Evolutionary conservation across 208 protist species (phyloP).

Genomic region (Leishmania mexicana): DNA sequence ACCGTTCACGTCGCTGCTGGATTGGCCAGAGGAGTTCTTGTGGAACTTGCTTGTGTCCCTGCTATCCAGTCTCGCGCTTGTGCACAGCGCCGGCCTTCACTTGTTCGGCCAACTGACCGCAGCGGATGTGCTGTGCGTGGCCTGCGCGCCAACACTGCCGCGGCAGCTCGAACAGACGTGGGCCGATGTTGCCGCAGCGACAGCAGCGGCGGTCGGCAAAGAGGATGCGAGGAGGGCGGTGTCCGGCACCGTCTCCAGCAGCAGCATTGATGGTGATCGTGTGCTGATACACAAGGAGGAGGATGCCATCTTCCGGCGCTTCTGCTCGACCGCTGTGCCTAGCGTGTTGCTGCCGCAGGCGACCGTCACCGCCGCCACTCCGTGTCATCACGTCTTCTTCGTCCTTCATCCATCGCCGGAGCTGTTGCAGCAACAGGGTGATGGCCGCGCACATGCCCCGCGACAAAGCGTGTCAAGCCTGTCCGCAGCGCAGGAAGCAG

Average conservation of each 20-base stretch:
- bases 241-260: not conserved
- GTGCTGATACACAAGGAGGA: not conserved
- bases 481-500: constrained; percentile 16
- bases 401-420: constrained; percentile 29
- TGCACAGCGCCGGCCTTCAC: constrained; percentile 66
- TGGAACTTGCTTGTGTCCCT: constrained; percentile 74
- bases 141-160: constrained; percentile 32
- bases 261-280: not conserved
- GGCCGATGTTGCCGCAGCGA: constrained; percentile 12
- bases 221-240: not conserved
- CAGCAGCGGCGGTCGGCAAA: not conserved
- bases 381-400: constrained; percentile 55
- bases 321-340: constrained; percentile 22
- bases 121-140: constrained; percentile 74
- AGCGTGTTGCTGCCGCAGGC: constrained; percentile 35
- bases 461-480: not conserved
- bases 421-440: constrained; percentile 5
- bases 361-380: constrained; percentile 39
- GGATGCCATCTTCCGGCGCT: constrained; percentile 24
- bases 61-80: constrained; percentile 61
- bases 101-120: constrained; percentile 63
- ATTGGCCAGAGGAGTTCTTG: constrained; percentile 78
- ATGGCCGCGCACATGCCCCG: not conserved
- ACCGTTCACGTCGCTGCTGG: constrained; percentile 30
- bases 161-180: constrained; percentile 39